These are phyloP conservation scores for Acanthamoeba pearcei DNA, from an alignment of 208 protist species.

Conservation along the genomic window DNA sequence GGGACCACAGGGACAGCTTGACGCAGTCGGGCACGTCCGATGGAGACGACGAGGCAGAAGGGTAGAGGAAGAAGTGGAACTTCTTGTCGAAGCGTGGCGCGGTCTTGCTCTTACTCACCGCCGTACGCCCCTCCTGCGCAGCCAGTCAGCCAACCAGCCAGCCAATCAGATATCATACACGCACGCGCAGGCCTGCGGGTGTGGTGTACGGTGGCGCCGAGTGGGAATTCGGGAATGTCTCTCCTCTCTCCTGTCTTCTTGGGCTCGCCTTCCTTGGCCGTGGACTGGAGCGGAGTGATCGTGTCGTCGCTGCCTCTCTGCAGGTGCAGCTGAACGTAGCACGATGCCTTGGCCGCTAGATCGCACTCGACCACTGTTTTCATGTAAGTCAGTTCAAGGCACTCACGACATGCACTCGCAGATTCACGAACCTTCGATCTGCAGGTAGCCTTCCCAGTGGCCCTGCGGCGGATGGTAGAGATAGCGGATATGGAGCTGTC, in stretches of 20 bases:
- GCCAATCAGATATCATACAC: neutral
- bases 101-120: neutral
- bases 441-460: slow-evolving; percentile 24
- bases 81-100: neutral
- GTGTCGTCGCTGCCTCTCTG: slow-evolving; percentile 7
- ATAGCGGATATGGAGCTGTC: neutral
- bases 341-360: neutral
- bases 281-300: neutral
- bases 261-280: neutral
- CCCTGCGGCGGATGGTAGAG: neutral
- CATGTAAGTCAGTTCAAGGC: neutral
- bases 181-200: neutral
- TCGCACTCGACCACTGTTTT: neutral
- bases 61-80: slow-evolving; percentile 24
- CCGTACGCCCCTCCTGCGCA: neutral
- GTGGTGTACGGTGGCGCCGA: neutral
- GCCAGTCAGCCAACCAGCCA: no score
- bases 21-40: slow-evolving; percentile 34
- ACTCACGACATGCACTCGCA: neutral
- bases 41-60: neutral
- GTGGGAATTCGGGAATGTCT: neutral
- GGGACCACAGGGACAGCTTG: slow-evolving; percentile 28
- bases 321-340: neutral
- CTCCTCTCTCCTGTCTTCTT: neutral
- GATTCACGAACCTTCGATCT: neutral